Evolutionary conservation across 1,284 basidiomycete genomes (phyloP), one percentile per base, ranked within the genome.

Genomic region (Limonomyces culmigenus): DNA sequence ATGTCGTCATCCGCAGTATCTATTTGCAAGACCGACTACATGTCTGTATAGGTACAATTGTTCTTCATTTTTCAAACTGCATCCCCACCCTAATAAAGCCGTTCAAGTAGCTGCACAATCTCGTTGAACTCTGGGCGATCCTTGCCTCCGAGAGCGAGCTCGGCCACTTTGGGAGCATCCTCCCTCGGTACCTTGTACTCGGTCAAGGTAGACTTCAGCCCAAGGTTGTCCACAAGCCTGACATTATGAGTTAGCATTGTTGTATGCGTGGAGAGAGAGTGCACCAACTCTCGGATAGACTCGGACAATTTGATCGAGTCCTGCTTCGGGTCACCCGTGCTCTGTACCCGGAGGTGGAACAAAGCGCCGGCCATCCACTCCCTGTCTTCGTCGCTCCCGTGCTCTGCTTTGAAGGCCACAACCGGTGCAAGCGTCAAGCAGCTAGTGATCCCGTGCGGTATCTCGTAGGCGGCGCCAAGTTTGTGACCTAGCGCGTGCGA

Each of bases 371-470:
- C 65, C 2, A 79, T 60, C 40, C 56, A 58, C 39, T 67, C 59
- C 49, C 76, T 78, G 45, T 79, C 65, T 37, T 70, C 65, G 19
- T 62, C 49, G 2, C 66, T 65, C 2, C 65, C 68, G 17, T 63
- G 49, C 39, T 66, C 59, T 0, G 74, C 63, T 50, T 78, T 65
- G 18, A 80, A 54, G 1, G 51, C 56, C 15, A 84, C 67, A 20
- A 71, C 70, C 0, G 74, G 63, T 1, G 72, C 63, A 19, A 88
- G 67, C 2, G 84, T 86, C 35, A 87, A 56, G 52, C 84, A 87
- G n/a, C n/a, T n/a, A 4, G 84, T 86, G 44, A 85, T 79, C 3
- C 84, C 84, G 50, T 88, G 84, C 8, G 75, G 72, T 40, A 88
- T 86, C 35, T 61, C 55, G 49, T 86, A 88, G 17, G 63, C 64